Evolutionary conservation across 2,329 filamentous ascomycete species (phyloP).

Genomic region (Lizonia empirigonia): DNA sequence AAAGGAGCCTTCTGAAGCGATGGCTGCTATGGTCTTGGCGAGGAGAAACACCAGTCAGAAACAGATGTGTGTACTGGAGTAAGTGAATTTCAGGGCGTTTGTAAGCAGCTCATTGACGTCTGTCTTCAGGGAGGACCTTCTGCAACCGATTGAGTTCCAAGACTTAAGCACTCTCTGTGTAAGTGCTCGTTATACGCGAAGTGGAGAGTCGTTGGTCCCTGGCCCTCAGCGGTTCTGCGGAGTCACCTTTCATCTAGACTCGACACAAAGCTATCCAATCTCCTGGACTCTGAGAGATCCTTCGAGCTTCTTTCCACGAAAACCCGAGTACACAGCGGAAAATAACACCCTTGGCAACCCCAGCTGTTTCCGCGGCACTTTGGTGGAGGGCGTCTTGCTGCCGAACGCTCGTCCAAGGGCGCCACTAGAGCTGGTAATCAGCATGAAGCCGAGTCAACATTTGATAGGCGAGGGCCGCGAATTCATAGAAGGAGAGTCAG

Average conservation of each 20-base stretch:
- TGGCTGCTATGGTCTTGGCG: neutral
- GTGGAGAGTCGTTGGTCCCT: neutral
- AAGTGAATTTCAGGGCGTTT: neutral
- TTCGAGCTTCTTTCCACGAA: neutral
- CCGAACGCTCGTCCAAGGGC: constrained; percentile 22
- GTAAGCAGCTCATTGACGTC: neutral
- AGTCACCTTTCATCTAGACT: neutral
- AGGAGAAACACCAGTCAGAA: neutral
- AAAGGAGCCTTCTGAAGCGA: constrained; percentile 5
- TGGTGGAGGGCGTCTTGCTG: constrained; percentile 27
- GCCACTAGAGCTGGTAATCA: neutral
- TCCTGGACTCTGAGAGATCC: neutral
- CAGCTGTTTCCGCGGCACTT: constrained; percentile 31
- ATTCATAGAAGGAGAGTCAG: neutral
- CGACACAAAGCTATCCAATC: neutral
- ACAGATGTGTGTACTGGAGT: constrained; percentile 1
- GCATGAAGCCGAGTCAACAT: neutral
- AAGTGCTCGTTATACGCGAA: neutral
- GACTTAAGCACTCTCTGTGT: neutral
- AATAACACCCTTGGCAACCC: too few species aligned
- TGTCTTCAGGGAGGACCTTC: neutral
- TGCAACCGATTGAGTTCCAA: neutral
- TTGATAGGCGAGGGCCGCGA: neutral
- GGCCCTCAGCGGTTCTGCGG: neutral
- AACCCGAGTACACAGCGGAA: too few species aligned